Evolutionary conservation across 306 rosid genomes (phyloP).

Genomic region (Rosa rugosa): DNA sequence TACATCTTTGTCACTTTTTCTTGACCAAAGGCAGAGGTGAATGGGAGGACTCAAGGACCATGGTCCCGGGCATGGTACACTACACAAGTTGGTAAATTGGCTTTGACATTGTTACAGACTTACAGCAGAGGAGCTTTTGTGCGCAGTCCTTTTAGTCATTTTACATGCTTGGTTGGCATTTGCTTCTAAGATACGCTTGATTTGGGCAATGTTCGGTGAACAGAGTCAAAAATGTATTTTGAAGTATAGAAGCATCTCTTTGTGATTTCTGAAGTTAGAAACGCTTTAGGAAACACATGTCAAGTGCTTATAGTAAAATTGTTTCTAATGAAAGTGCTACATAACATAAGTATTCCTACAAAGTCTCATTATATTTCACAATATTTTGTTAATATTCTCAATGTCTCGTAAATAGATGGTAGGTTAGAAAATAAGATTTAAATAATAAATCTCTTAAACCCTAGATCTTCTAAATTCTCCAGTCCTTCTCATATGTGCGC

Average conservation of each 20-base stretch:
- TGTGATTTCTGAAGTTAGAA: too few relatives aligned
- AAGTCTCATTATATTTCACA: too few relatives aligned
- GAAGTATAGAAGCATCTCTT: too few relatives aligned
- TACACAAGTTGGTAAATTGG: background rate
- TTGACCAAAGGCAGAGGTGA: constrained; percentile 17
- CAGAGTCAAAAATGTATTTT: background rate
- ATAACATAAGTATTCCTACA: too few relatives aligned
- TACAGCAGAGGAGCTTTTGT: background rate
- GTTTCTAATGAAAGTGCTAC: too few relatives aligned
- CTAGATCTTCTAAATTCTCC: background rate
- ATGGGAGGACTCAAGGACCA: background rate
- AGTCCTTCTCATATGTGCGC: background rate
- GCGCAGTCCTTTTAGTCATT: background rate
- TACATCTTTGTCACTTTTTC: constrained; percentile 35
- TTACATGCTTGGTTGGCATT: background rate
- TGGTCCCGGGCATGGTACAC: constrained; percentile 1
- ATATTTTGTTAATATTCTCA: too few relatives aligned
- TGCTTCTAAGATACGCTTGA: background rate
- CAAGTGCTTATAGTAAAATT: too few relatives aligned
- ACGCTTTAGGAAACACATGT: too few relatives aligned
- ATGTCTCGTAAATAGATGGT: too few relatives aligned
- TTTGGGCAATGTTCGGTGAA: background rate
- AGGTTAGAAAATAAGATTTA: background rate
- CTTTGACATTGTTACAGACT: background rate
- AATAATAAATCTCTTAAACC: background rate